These are phyloP conservation scores for Aureobasidium pullulans DNA, from an alignment of 2,329 filamentous ascomycete species.

Conservation along the genomic window DNA sequence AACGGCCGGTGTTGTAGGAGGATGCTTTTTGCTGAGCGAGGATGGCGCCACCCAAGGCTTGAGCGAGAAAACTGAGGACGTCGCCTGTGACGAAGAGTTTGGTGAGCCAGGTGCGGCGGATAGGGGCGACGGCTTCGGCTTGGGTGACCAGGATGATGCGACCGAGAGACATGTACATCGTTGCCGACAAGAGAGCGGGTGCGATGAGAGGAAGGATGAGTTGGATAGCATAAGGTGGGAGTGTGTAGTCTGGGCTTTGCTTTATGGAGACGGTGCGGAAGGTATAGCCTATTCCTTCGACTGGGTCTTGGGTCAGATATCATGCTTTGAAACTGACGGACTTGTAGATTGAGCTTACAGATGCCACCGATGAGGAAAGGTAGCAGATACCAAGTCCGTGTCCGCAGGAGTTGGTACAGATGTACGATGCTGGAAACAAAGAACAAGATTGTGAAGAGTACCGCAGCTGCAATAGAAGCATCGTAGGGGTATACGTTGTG, in stretches of 20 bases:
- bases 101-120: constrained; percentile 42
- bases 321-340: no score
- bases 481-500: no score
- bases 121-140: constrained; percentile 35
- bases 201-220: constrained; percentile 38
- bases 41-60: constrained; percentile 40
- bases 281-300: constrained; percentile 47
- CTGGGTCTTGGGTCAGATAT: no score
- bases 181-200: constrained; percentile 42
- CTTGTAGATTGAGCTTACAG: no score
- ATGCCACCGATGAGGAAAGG: no score
- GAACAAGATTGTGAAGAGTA: no score
- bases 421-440: no score
- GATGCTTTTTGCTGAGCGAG: constrained; percentile 23
- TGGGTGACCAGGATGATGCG: constrained; percentile 38
- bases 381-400: no score
- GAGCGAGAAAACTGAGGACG: constrained; percentile 45
- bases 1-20: constrained; percentile 35
- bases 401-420: no score
- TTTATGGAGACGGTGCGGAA: constrained; percentile 38
- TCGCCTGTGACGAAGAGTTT: constrained; percentile 50
- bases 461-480: no score
- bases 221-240: constrained; percentile 33
- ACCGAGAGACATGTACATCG: constrained; percentile 45
- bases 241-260: constrained; percentile 36